These are phyloP conservation scores for Ustilago cynodontis DNA, from an alignment of 1,284 basidiomycete species.

Conservation along the genomic window DNA sequence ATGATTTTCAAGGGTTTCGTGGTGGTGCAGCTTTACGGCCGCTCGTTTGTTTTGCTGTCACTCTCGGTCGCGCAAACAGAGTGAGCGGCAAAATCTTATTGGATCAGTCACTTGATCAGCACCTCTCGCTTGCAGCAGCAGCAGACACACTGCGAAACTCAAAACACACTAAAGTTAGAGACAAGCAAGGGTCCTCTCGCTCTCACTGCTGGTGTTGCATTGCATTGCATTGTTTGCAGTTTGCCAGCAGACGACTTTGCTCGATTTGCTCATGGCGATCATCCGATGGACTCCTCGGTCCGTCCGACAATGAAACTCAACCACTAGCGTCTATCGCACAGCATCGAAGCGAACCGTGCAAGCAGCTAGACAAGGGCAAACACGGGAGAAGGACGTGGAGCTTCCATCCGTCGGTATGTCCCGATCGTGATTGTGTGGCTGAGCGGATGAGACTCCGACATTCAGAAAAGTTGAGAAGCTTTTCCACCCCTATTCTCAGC, in stretches of 20 bases:
- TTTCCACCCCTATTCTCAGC: slow-evolving; percentile 3
- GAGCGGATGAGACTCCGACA: slow-evolving; percentile 5
- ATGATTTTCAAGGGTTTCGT: no score
- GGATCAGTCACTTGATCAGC: slow-evolving; percentile 3
- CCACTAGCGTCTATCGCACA: neutral
- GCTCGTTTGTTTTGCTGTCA: slow-evolving; percentile 4
- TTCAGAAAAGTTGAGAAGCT: neutral
- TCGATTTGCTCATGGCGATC: no score
- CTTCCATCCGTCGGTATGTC: slow-evolving; percentile 7
- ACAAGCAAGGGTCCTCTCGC: slow-evolving; percentile 5
- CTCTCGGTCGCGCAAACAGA: neutral
- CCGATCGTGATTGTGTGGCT: slow-evolving; percentile 2
- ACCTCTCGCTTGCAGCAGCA: neutral
- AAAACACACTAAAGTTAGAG: neutral
- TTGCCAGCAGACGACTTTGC: neutral
- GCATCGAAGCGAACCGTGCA: neutral
- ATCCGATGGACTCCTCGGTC: neutral
- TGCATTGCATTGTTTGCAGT: neutral
- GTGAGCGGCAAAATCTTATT: neutral
- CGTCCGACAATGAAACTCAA: neutral
- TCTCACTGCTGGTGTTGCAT: neutral
- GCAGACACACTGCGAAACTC: neutral
- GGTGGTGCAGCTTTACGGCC: neutral
- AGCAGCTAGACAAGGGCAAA: neutral
- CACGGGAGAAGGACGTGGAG: neutral